Conservation (phyloP, 495 filamentous ascomycete genomes). For the Hypoxylon rickii region DNA sequence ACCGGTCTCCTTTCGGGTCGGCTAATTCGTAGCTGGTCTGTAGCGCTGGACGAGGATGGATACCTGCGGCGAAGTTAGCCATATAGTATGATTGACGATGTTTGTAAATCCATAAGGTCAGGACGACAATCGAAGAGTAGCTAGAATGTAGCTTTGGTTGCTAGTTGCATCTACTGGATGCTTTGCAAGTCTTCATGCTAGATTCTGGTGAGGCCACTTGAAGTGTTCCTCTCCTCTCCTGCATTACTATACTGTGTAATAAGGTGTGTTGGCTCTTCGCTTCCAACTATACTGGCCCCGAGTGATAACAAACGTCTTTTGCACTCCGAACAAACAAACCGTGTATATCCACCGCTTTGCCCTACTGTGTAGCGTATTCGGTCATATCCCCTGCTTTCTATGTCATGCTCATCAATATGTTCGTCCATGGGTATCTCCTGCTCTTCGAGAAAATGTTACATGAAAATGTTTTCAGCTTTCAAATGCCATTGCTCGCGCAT, state of each 20-base stretch:
- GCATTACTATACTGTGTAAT: slow-evolving; percentile 37
- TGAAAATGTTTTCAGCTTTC: slow-evolving; percentile 21
- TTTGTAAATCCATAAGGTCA: neutral
- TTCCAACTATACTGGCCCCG: neutral
- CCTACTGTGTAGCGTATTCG: neutral
- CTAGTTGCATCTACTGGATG: slow-evolving; percentile 26
- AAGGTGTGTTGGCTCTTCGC: slow-evolving; percentile 11
- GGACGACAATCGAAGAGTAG: neutral
- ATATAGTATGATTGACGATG: neutral
- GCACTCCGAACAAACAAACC: slow-evolving; percentile 2
- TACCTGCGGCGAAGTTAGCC: neutral
- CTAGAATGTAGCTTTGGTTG: neutral
- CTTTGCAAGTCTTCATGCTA: slow-evolving; percentile 24
- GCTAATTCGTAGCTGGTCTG: too few relatives aligned
- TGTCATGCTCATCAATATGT: slow-evolving; percentile 7
- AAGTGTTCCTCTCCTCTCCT: slow-evolving; percentile 23
- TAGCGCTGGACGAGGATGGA: neutral
- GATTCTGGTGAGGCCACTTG: slow-evolving; percentile 19
- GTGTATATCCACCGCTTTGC: slow-evolving; percentile 2
- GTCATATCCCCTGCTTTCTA: slow-evolving; percentile 1
- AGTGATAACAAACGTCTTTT: neutral
- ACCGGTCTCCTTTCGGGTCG: too few relatives aligned
- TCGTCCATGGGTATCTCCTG: slow-evolving; percentile 21
- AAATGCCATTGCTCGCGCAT: slow-evolving; percentile 65
- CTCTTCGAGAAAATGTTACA: slow-evolving; percentile 18